Evolutionary conservation across 2,329 filamentous ascomycete species (phyloP), one percentile per base, ranked within the genome.

Genomic region (Mariannaea elegans): DNA sequence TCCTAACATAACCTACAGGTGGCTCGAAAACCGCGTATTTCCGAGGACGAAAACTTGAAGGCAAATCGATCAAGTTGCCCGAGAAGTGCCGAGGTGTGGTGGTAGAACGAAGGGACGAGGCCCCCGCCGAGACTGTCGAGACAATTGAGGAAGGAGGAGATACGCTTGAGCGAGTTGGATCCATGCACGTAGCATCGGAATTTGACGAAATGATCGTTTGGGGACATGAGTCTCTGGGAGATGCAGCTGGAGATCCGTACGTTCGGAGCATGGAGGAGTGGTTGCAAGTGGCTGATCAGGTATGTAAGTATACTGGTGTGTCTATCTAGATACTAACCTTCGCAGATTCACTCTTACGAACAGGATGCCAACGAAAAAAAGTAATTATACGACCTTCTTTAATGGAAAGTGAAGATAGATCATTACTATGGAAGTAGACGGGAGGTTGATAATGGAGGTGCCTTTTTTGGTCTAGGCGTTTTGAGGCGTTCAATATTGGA

Each of bases 121-220:
- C 73, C 6, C 32, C 72, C 16, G 71, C 75, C 6, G 72, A 76
- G 21, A 69, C 77, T 13, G 74, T 77, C 32, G 80, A 82, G 2
- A 72, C 79, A 1, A 71, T 76, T 2, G 80, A 82, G 9, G 77
- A 83, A 14, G 77, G 81, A 2, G 78, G 81, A 2, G 78, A 80
- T 14, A 70, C 78, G 38, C 69, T 72, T 7, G 74, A 79, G 12
- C 38, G 24, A 10, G 31, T 84, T 1, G 84, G 87, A 9, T 81
- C 81, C 18, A 77, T 94, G 66, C 83, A 90, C 49, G 80, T 86
- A 41, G 81, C 88, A 18, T 88, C 87, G 1, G 82, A 82, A 14
- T 97, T 97, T 72, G 87, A 93, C 7, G 82, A 90, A 54, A 74
- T 97, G 49, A 78, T 92, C 3, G 83, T 97, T n/a, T 98, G 94